Evolutionary conservation across 441 rosid species (phyloP).

Genomic region (Aquilaria agallochum): DNA sequence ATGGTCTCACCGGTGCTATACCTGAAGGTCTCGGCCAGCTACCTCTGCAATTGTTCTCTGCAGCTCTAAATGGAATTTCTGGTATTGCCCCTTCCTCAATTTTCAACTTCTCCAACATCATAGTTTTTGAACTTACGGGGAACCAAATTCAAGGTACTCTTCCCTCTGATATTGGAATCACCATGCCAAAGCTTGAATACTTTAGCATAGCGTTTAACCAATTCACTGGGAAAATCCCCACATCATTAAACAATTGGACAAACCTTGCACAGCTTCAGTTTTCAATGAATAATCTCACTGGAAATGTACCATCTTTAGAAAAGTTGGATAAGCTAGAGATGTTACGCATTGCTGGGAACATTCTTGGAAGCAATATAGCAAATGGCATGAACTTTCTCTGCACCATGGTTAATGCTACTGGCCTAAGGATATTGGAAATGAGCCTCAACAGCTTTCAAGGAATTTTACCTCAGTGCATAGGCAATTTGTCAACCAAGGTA

Average conservation of each 20-base stretch:
- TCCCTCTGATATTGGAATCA: conserved; percentile 3
- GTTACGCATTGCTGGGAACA: background rate
- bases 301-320: conserved; percentile 7
- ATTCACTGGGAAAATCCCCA: background rate
- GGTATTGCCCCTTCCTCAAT: conserved; percentile 10
- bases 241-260: background rate
- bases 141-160: conserved; percentile 4
- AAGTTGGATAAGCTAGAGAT: background rate
- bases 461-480: conserved; percentile 12
- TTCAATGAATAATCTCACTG: background rate
- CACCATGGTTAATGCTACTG: conserved; percentile 20
- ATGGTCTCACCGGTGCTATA: conserved; percentile 7
- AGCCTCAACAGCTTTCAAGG: conserved; percentile 14
- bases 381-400: conserved; percentile 19
- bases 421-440: background rate
- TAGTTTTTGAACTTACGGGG: background rate
- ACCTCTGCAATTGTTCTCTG: background rate
- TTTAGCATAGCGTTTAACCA: background rate
- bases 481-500: conserved; percentile 16
- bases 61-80: background rate
- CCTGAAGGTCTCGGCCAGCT: conserved; percentile 1
- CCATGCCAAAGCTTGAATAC: background rate
- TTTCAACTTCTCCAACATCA: conserved; percentile 4
- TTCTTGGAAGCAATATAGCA: conserved; percentile 15
- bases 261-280: background rate